These are phyloP conservation scores for Suhomyces wounanorum DNA, from an alignment of 1,139 yeast genomes.

Conservation along the genomic window DNA sequence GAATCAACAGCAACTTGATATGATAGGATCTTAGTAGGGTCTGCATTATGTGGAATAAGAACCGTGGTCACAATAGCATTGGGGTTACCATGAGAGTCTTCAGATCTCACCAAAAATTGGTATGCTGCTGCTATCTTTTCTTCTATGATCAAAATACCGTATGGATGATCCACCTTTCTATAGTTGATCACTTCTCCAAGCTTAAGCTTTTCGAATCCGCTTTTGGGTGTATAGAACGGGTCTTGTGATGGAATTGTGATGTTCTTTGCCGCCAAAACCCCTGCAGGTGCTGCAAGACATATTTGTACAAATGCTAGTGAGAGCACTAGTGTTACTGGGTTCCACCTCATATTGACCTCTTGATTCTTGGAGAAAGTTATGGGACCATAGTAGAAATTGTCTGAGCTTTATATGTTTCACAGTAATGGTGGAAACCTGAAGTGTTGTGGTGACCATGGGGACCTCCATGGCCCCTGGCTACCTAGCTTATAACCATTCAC, in stretches of 20 bases:
- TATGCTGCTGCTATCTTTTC: conserved; percentile 27
- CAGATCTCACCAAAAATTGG: conserved; percentile 38
- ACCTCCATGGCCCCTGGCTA: too few relatives aligned
- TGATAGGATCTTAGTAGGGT: conserved; percentile 30
- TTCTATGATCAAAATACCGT: conserved; percentile 7
- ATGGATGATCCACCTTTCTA: conserved; percentile 17
- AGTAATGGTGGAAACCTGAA: too few relatives aligned
- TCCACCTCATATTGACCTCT: background rate
- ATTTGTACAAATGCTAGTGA: background rate
- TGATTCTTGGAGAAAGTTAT: too few relatives aligned
- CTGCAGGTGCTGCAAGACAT: conserved; percentile 4
- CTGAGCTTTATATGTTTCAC: too few relatives aligned
- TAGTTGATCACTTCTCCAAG: conserved; percentile 30
- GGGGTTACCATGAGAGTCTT: conserved; percentile 35
- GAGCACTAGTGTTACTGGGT: background rate
- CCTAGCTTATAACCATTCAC: too few relatives aligned
- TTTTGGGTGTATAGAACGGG: conserved; percentile 31
- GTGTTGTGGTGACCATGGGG: too few relatives aligned
- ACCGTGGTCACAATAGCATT: conserved; percentile 34
- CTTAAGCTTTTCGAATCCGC: conserved; percentile 24
- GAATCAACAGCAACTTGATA: conserved; percentile 41
- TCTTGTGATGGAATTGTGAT: conserved; percentile 19
- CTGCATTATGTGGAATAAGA: conserved; percentile 33
- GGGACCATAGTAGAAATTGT: too few relatives aligned
- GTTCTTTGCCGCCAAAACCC: background rate